Conservation (phyloP, 2,329 filamentous ascomycete genomes). For the Aspergillus oerlinghausenensis region DNA sequence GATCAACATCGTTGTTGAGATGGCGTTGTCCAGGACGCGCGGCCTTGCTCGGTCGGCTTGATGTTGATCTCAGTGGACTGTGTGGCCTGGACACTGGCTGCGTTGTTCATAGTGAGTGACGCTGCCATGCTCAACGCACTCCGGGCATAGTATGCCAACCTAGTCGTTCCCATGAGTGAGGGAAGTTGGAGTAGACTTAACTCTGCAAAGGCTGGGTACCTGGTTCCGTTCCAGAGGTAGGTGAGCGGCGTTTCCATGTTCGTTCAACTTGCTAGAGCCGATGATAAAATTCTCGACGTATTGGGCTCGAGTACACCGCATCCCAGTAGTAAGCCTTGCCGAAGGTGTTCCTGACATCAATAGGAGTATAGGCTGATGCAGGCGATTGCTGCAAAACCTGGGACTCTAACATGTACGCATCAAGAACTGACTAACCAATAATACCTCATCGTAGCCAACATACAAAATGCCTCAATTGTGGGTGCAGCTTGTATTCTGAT, state of each 20-base stretch:
- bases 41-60: conserved; percentile 34
- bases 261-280: conserved; percentile 19
- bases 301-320: background rate
- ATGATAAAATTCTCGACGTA: background rate
- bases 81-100: conserved; percentile 7
- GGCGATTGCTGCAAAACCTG: no score
- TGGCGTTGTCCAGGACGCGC: conserved; percentile 37
- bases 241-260: conserved; percentile 25
- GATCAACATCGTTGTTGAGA: conserved; percentile 38
- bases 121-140: conserved; percentile 25
- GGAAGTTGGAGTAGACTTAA: conserved; percentile 25
- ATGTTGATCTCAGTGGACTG: conserved; percentile 29
- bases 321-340: no score
- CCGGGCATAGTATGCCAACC: conserved; percentile 23
- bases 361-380: no score
- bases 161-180: conserved; percentile 22
- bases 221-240: conserved; percentile 40
- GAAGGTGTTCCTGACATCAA: no score
- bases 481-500: conserved; percentile 9
- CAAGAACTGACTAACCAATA: no score
- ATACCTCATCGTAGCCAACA: no score
- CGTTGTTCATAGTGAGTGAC: conserved; percentile 11
- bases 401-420: no score
- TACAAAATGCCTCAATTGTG: conserved; percentile 12
- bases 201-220: conserved; percentile 32